phyloP scores from a whole-genome alignment of 2,329 filamentous ascomycete species.

The Aspergillus texensis region DNA sequence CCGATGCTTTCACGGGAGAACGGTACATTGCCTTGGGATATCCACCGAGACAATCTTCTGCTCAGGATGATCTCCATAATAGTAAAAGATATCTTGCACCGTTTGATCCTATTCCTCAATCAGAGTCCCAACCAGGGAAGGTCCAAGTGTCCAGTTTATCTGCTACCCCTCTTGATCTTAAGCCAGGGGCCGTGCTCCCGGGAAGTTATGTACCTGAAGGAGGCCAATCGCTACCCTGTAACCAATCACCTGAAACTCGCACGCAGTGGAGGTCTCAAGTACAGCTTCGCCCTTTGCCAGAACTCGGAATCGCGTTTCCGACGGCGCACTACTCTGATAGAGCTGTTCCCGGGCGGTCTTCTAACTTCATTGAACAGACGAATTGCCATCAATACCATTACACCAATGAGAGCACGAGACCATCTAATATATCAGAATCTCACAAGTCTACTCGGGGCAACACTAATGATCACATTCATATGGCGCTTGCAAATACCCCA shows the following conservation, averaged over 20 bases:
- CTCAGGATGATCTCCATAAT: slow-evolving; percentile 22
- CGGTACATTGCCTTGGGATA: slow-evolving; percentile 23
- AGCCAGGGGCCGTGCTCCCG: slow-evolving; percentile 23
- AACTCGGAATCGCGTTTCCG: slow-evolving; percentile 19
- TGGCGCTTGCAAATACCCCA: slow-evolving; percentile 21
- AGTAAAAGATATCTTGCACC: slow-evolving; percentile 28
- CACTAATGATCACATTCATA: slow-evolving; percentile 20
- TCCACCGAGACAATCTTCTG: slow-evolving; percentile 17
- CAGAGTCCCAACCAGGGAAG: slow-evolving; percentile 23
- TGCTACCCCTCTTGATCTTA: slow-evolving; percentile 18
- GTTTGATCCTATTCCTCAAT: slow-evolving; percentile 20
- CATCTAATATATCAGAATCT: slow-evolving; percentile 14
- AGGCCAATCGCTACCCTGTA: slow-evolving; percentile 19
- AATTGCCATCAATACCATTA: slow-evolving; percentile 24
- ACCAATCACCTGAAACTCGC: slow-evolving; percentile 12
- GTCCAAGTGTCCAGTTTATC: slow-evolving; percentile 16
- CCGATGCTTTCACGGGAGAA: slow-evolving; percentile 19
- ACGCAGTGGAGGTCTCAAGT: slow-evolving; percentile 13
- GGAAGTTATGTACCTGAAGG: slow-evolving; percentile 19
- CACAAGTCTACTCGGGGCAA: slow-evolving; percentile 20
- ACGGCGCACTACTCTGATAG: slow-evolving; percentile 24
- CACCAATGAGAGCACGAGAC: slow-evolving; percentile 14
- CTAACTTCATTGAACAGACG: slow-evolving; percentile 19
- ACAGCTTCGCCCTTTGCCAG: slow-evolving; percentile 17
- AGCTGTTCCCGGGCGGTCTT: slow-evolving; percentile 17